Conservation (phyloP, 1,284 basidiomycete genomes). For the Trametes polyzona region DNA sequence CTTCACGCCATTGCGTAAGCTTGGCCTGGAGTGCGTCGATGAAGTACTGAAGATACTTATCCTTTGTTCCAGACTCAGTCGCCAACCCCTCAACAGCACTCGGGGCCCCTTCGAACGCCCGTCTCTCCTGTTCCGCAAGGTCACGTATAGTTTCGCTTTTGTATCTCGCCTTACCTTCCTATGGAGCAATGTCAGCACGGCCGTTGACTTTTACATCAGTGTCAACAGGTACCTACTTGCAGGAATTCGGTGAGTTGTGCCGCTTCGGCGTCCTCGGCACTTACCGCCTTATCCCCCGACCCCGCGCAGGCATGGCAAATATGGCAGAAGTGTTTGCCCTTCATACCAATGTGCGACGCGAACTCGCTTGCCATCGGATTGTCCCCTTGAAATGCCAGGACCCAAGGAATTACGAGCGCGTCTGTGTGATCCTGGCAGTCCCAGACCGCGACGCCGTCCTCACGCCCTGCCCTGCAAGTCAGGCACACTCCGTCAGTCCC, state of each 20-base stretch:
- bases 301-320: conserved; percentile 28
- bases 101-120: conserved; percentile 1
- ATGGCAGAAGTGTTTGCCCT: conserved; percentile 44
- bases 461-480: not conserved
- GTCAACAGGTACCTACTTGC: too few relatives aligned
- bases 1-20: not conserved
- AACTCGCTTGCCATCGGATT: conserved; percentile 53
- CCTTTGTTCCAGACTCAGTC: not conserved
- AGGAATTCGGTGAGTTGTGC: too few relatives aligned
- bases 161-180: not conserved
- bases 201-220: too few relatives aligned
- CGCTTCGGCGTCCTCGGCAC: too few relatives aligned
- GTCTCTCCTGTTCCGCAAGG: not conserved
- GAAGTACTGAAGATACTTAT: conserved; percentile 8
- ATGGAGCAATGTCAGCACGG: too few relatives aligned
- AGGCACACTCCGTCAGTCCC: not conserved
- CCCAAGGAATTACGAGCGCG: conserved; percentile 38
- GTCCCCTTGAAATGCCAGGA: conserved; percentile 44
- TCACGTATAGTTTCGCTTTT: not conserved
- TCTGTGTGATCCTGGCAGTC: conserved; percentile 21
- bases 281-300: not conserved
- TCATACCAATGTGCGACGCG: conserved; percentile 45
- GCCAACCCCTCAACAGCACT: not conserved
- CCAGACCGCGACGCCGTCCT: not conserved
- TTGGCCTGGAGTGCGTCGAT: not conserved